Conservation (phyloP, 306 rosid species). For the Quercus mongolica region DNA sequence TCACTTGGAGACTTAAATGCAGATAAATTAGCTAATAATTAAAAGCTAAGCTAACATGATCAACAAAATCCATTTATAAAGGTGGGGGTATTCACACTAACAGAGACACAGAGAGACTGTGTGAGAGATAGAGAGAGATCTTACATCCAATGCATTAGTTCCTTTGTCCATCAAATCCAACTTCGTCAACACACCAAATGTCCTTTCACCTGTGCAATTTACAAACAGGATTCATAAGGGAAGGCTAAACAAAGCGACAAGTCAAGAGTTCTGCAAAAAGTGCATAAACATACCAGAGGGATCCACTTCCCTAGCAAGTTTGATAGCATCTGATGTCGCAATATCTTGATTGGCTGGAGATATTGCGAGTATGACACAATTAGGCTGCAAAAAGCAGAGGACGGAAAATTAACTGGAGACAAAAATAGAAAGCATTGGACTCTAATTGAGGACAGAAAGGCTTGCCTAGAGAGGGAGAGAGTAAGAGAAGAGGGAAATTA, state of each 20-base stretch:
- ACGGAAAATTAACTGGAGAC: neutral
- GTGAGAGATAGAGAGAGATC: slow-evolving; percentile 12
- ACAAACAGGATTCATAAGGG: slow-evolving; percentile 13
- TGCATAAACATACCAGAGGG: slow-evolving; percentile 49
- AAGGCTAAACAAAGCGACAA: neutral
- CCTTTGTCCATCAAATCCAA: slow-evolving; percentile 98
- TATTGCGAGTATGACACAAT: slow-evolving; percentile 76
- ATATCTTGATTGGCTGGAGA: slow-evolving; percentile 96
- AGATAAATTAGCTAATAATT: neutral
- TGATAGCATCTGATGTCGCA: slow-evolving; percentile 94
- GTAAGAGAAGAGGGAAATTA: neutral
- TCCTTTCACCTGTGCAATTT: slow-evolving; percentile 63
- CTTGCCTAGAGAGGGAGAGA: neutral
- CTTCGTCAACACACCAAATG: slow-evolving; percentile 93
- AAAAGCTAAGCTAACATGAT: neutral
- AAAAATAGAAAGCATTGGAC: neutral
- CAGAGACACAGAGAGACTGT: neutral
- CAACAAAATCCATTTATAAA: neutral
- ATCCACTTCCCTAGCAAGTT: slow-evolving; percentile 86
- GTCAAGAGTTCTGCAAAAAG: neutral
- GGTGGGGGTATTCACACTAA: too few relatives aligned
- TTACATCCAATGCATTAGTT: slow-evolving; percentile 86
- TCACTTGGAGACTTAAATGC: neutral
- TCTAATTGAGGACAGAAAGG: neutral
- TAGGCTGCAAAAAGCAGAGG: slow-evolving; percentile 56